A percentile compares a stretch with the other conserved stretches of the same genome.
These are phyloP conservation scores for Botrytis porri DNA, from an alignment of 2,329 filamentous ascomycete genomes.

Conservation along the genomic window DNA sequence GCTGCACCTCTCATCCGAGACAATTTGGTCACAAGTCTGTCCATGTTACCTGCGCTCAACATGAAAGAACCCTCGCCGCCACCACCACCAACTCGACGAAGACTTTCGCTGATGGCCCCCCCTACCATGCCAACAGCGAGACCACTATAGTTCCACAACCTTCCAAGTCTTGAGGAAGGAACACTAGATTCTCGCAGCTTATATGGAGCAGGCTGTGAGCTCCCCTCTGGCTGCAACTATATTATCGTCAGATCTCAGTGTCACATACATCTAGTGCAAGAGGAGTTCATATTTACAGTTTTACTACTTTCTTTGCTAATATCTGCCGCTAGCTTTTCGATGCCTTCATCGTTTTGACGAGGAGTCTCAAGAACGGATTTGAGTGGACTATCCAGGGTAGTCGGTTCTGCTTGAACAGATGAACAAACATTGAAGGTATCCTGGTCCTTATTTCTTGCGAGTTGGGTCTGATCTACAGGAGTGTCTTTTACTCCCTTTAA, in stretches of 20 bases:
- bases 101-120: slow-evolving; percentile 79
- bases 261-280: slow-evolving; percentile 14
- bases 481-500: slow-evolving; percentile 38
- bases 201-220: slow-evolving; percentile 47
- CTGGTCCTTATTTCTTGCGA: slow-evolving; percentile 39
- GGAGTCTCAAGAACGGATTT: not conserved
- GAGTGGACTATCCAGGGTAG: slow-evolving; percentile 21
- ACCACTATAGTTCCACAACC: slow-evolving; percentile 92
- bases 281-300: slow-evolving; percentile 11
- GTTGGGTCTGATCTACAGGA: slow-evolving; percentile 38
- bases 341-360: slow-evolving; percentile 39
- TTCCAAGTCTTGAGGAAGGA: slow-evolving; percentile 79
- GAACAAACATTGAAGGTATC: slow-evolving; percentile 37
- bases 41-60: slow-evolving; percentile 86
- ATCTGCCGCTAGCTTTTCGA: slow-evolving; percentile 46
- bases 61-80: slow-evolving; percentile 71
- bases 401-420: slow-evolving; percentile 17
- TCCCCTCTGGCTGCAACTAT: slow-evolving; percentile 28
- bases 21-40: slow-evolving; percentile 85
- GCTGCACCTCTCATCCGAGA: slow-evolving; percentile 96
- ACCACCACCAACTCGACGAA: slow-evolving; percentile 75
- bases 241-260: slow-evolving; percentile 48
- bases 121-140: slow-evolving; percentile 94
- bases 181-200: slow-evolving; percentile 85
- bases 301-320: slow-evolving; percentile 42